Evolutionary conservation across 1,139 yeast genomes (phyloP).

Genomic region (Geotrichum siamense): DNA sequence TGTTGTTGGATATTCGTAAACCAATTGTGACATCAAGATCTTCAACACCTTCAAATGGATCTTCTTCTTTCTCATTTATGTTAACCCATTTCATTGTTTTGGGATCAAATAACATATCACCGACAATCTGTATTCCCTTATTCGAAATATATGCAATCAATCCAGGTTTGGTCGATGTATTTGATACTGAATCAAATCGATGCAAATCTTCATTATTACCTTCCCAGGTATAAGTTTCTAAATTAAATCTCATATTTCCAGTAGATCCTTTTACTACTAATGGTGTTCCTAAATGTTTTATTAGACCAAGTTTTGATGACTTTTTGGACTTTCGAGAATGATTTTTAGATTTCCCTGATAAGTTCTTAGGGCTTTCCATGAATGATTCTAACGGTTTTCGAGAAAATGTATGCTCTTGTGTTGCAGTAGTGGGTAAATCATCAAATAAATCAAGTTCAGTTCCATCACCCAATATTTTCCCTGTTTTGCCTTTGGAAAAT

Average conservation of each 20-base stretch:
- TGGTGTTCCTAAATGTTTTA: slow-evolving; percentile 33
- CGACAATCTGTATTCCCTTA: slow-evolving; percentile 36
- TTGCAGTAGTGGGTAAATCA: slow-evolving; percentile 28
- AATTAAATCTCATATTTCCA: slow-evolving; percentile 49
- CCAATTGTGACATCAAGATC: slow-evolving; percentile 31
- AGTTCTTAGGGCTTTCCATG: slow-evolving; percentile 14
- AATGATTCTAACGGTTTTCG: slow-evolving; percentile 12
- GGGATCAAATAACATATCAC: slow-evolving; percentile 58
- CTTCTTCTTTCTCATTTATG: slow-evolving; percentile 36
- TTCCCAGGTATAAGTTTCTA: slow-evolving; percentile 52
- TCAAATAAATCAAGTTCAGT: slow-evolving; percentile 32
- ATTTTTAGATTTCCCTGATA: background rate
- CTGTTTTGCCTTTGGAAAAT: slow-evolving; percentile 20
- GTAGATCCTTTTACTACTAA: slow-evolving; percentile 28
- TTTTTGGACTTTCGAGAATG: slow-evolving; percentile 1
- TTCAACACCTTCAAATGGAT: slow-evolving; percentile 50
- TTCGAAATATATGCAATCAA: slow-evolving; percentile 35
- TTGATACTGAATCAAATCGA: slow-evolving; percentile 39
- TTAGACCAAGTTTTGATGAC: slow-evolving; percentile 24
- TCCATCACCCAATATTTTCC: slow-evolving; percentile 31
- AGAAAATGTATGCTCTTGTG: slow-evolving; percentile 4
- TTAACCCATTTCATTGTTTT: slow-evolving; percentile 52
- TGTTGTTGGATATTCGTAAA: slow-evolving; percentile 3
- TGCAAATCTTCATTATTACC: slow-evolving; percentile 57
- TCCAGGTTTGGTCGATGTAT: slow-evolving; percentile 29